phyloP scores from a whole-genome alignment of 257 asterid species.

The Fraxinus excelsior region DNA sequence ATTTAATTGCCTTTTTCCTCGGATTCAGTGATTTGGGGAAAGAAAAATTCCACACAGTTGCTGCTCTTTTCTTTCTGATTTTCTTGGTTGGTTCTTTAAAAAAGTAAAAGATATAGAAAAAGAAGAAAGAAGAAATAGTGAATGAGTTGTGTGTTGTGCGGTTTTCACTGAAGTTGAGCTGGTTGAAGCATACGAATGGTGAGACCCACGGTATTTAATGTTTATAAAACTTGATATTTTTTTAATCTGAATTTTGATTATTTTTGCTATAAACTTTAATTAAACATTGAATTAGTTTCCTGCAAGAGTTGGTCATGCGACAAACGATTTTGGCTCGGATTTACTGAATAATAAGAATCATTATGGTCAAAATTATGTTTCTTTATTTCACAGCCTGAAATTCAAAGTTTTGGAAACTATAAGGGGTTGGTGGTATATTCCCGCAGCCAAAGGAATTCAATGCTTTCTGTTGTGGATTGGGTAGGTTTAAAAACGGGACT shows the following conservation, averaged over 20 bases:
- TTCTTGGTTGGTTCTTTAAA: constrained; percentile 23
- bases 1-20: constrained; percentile 27
- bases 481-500: constrained; percentile 39
- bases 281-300: neutral
- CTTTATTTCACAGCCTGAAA: constrained; percentile 18
- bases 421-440: constrained; percentile 37
- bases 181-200: neutral
- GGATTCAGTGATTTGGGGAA: constrained; percentile 41
- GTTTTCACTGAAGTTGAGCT: neutral
- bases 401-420: constrained; percentile 9
- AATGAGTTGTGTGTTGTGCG: neutral
- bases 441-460: constrained; percentile 6
- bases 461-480: constrained; percentile 34
- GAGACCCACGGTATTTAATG: neutral
- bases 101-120: neutral
- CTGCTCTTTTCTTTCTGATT: neutral
- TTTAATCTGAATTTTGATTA: neutral
- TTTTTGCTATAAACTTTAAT: neutral
- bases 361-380: neutral
- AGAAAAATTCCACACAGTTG: constrained; percentile 12
- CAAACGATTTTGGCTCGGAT: constrained; percentile 1
- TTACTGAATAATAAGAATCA: constrained; percentile 3
- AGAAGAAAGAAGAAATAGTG: neutral
- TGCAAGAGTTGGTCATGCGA: constrained; percentile 2
- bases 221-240: neutral